Percentiles rank a stretch among this genome's conserved stretches.
Evolutionary conservation across 2,329 filamentous ascomycete genomes (phyloP).

Genomic region (Phyllosticta citriasiana): DNA sequence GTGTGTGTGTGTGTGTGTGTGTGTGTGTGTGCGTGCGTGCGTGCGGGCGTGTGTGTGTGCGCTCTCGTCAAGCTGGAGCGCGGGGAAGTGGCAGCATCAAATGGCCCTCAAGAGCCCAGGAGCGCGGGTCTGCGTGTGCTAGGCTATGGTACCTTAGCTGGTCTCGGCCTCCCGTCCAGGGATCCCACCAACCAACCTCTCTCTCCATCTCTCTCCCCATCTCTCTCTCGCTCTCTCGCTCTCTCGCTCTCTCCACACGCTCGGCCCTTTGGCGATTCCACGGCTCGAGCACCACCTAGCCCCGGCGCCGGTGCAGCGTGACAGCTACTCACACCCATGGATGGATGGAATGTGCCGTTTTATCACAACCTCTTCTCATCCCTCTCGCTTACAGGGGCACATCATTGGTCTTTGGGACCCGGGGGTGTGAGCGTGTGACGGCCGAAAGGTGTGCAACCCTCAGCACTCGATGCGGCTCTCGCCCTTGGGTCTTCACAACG

Average conservation of each 20-base stretch:
- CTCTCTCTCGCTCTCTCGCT: no score
- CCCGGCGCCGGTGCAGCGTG: neutral
- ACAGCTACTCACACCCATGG: neutral
- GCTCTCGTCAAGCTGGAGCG: conserved; percentile 1
- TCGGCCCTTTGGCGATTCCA: neutral
- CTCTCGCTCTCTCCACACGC: no score
- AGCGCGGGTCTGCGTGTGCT: neutral
- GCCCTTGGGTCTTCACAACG: neutral
- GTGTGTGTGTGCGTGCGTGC: no score
- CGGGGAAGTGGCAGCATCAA: conserved; percentile 4
- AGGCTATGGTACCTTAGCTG: neutral
- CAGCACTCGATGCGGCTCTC: neutral
- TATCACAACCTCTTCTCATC: neutral
- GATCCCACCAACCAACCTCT: neutral
- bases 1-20: no score
- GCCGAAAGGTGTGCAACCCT: neutral
- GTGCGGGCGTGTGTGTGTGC: neutral
- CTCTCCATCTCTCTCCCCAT: no score
- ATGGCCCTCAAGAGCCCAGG: neutral
- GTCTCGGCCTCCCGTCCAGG: neutral
- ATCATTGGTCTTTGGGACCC: neutral
- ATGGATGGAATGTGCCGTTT: neutral
- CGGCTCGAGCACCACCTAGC: neutral
- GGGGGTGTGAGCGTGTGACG: neutral
- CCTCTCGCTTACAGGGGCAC: neutral